Percentiles rank a stretch among this genome's conserved stretches.
Conservation (phyloP, 2,329 filamentous ascomycete species). For the Canariomyces notabilis region DNA sequence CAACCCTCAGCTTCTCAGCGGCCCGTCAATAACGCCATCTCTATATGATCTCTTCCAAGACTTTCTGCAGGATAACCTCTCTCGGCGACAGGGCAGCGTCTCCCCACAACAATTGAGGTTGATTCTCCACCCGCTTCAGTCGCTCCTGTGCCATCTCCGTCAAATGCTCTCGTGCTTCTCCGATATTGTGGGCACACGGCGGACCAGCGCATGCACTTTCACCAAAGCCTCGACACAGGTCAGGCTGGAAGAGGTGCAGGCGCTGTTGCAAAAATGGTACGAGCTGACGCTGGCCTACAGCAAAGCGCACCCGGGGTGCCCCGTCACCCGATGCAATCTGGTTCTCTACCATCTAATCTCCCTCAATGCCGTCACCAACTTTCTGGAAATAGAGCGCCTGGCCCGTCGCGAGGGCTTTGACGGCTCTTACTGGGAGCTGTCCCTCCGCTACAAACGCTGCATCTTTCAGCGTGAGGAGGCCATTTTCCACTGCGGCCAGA, state of each 20-base stretch:
- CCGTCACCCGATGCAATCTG: conserved; percentile 59
- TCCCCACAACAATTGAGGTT: conserved; percentile 58
- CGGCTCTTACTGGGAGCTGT: conserved; percentile 49
- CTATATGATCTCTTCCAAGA: conserved; percentile 62
- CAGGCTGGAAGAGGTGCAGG: conserved; percentile 60
- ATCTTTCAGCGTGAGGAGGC: conserved; percentile 60
- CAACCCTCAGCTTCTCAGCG: conserved; percentile 47
- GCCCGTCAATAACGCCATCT: conserved; percentile 50
- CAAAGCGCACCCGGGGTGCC: conserved; percentile 52
- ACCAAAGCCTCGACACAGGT: conserved; percentile 56
- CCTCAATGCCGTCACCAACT: conserved; percentile 63
- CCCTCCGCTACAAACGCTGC: conserved; percentile 56
- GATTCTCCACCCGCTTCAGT: conserved; percentile 63
- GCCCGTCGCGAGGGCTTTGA: conserved; percentile 57
- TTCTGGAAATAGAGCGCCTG: conserved; percentile 61
- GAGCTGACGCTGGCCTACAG: conserved; percentile 54
- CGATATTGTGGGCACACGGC: conserved; percentile 44
- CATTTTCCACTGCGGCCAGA: conserved; percentile 63
- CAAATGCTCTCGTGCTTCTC: conserved; percentile 63
- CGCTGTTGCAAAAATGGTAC: conserved; percentile 61
- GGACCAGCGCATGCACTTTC: conserved; percentile 39
- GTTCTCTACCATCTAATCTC: conserved; percentile 67
- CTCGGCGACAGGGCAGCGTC: conserved; percentile 39
- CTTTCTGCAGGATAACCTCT: conserved; percentile 60
- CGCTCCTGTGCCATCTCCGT: conserved; percentile 57